These are phyloP conservation scores for Hygrocybe coccinea DNA, from an alignment of 768 basidiomycete species.

Conservation along the genomic window DNA sequence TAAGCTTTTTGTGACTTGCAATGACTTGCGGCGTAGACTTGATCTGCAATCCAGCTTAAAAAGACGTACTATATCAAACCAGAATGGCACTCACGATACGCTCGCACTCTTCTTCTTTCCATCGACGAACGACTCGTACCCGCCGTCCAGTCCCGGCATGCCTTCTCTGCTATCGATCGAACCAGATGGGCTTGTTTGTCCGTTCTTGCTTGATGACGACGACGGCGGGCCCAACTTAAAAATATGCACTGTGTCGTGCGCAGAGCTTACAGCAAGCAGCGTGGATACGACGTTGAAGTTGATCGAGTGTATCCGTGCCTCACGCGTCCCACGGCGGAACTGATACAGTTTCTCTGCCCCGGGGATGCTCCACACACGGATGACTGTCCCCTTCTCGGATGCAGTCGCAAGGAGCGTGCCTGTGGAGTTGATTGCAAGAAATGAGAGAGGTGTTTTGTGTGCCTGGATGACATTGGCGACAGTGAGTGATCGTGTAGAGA, in stretches of 20 bases:
- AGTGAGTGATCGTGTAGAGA: constrained; percentile 87
- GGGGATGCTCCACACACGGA: constrained; percentile 89
- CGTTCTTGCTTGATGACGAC: constrained; percentile 14
- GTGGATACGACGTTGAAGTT: constrained; percentile 79
- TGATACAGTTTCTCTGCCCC: constrained; percentile 92
- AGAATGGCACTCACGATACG: constrained; percentile 46
- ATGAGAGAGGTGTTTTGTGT: constrained; percentile 90
- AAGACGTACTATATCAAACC: background rate
- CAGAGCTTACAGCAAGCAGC: constrained; percentile 85
- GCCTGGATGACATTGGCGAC: constrained; percentile 96
- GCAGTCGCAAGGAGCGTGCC: constrained; percentile 92
- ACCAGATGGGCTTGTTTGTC: constrained; percentile 51
- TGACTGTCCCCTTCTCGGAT: constrained; percentile 93
- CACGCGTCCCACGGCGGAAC: constrained; percentile 86
- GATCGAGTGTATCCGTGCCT: constrained; percentile 76
- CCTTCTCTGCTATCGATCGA: constrained; percentile 61
- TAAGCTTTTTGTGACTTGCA: constrained; percentile 70
- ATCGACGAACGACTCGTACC: constrained; percentile 84
- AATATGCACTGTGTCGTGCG: constrained; percentile 94
- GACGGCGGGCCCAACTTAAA: constrained; percentile 65
- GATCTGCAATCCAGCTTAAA: constrained; percentile 30
- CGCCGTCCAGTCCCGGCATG: constrained; percentile 59
- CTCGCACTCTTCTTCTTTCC: constrained; percentile 58
- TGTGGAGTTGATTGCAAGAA: constrained; percentile 76
- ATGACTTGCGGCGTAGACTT: constrained; percentile 59